Conservation (phyloP, 2,329 filamentous ascomycete species). For the Cladosporium sp. region DNA sequence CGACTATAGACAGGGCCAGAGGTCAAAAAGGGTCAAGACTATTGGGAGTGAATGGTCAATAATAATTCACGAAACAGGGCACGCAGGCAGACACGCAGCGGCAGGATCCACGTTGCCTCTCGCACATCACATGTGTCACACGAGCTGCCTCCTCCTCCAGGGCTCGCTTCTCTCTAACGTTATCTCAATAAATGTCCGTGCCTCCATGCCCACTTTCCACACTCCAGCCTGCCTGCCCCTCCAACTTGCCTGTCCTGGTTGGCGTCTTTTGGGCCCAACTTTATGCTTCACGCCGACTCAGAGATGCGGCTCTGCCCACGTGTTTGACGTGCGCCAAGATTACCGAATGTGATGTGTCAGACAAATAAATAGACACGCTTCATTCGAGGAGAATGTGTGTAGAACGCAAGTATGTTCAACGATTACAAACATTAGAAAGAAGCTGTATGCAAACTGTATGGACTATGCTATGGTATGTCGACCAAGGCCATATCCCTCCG, state of each 20-base stretch:
- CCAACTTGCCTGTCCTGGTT: neutral
- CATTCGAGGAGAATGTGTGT: neutral
- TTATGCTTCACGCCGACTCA: conserved; percentile 3
- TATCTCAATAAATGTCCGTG: conserved; percentile 6
- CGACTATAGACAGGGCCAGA: neutral
- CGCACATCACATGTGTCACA: conserved; percentile 10
- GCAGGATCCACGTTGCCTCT: conserved; percentile 12
- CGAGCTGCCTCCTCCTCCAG: neutral
- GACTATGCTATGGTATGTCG: neutral
- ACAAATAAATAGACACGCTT: neutral
- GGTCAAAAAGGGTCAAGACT: neutral
- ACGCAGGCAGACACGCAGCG: neutral
- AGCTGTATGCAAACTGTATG: neutral
- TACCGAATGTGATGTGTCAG: neutral
- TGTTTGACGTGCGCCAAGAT: conserved; percentile 5
- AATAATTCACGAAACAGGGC: conserved; percentile 4
- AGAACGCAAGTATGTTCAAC: neutral
- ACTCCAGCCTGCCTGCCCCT: neutral
- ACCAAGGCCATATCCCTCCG: neutral
- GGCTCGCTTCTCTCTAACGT: neutral
- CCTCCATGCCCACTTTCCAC: neutral
- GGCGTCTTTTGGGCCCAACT: neutral
- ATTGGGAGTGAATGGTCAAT: neutral
- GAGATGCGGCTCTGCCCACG: conserved; percentile 14
- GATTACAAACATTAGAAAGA: neutral